Conservation (phyloP, 257 asterid genomes). For the Marsdenia floribunda region DNA sequence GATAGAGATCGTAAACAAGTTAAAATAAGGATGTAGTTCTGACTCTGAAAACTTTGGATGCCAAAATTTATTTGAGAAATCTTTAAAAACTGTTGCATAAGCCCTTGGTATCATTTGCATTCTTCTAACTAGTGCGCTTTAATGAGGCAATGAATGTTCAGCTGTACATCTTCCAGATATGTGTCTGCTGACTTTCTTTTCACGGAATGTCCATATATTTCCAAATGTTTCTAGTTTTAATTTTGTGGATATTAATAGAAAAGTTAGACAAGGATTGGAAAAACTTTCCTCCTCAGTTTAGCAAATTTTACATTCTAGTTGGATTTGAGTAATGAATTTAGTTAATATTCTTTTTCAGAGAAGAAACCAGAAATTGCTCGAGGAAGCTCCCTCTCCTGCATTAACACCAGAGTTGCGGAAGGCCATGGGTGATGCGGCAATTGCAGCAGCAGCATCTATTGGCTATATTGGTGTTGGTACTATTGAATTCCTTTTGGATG, state of each 20-base stretch:
- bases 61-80: background rate
- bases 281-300: background rate
- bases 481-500: constrained; percentile 91
- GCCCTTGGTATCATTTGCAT: too few species aligned
- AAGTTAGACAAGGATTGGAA: background rate
- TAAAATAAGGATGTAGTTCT: background rate
- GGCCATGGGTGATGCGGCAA: constrained; percentile 99
- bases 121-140: background rate
- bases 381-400: constrained; percentile 99
- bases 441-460: constrained; percentile 97
- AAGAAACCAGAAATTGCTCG: constrained; percentile 93
- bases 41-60: background rate
- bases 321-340: background rate
- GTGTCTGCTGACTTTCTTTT: background rate
- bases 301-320: background rate
- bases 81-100: background rate
- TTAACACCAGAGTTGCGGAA: constrained; percentile 82
- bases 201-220: background rate
- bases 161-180: background rate
- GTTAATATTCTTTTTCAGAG: constrained; percentile 47
- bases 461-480: constrained; percentile 98
- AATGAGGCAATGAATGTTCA: background rate
- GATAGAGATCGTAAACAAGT: background rate
- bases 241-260: constrained; percentile 6
- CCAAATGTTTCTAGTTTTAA: background rate